Base-by-base conservation (phyloP, 805 yeast genomes). In the Cyberlindnera misumaiensis region DNA sequence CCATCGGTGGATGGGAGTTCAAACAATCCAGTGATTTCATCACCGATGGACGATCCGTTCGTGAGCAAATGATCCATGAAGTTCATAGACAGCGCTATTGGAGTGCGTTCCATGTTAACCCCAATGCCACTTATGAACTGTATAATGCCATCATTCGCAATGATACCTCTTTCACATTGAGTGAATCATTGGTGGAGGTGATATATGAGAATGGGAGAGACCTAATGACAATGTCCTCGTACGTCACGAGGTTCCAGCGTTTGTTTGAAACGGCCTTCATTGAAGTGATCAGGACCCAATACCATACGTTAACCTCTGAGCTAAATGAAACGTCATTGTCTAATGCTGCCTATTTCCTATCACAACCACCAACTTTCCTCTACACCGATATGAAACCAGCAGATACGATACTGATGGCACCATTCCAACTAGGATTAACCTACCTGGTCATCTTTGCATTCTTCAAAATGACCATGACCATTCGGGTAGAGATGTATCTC, bases 351-450 rank as follows among this genome's bases (percentile, higher is more conserved):
- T 42, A 4, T 30, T 40, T 43, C 32, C 16, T 50, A 3, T 29
- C 49, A 4, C 38, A 34, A 8, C 46, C 47, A 15, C 16, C 28
- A 4, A 26, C 60, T 34, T 41, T 48, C 32, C 32, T 48, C 2
- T 56, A 49, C 31, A 38, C 49, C 4, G 87, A 82, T 51, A 55
- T 61, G 30, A 60, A 62, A 7, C 83, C 84, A 1, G 63, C 61
- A 28, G 59, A 60, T 1, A 62, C 75, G 1, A 76, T 75, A 11
- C 52, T 77, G 9, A 48, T 68, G 34, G 88, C 86, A 1, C 86
- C 88, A 4, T 58, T 77, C 5, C 88, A 82, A 55, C 75, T 83
- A 37, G 93, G 93, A 18, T 65, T 80, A 43, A 78, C 83, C 49
- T 83, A 77, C 52, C 65, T 81, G 53, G 68, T 83, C 43, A 73